Base-by-base conservation (phyloP, 768 basidiomycete genomes). In the Kwoniella dejecticola region DNA sequence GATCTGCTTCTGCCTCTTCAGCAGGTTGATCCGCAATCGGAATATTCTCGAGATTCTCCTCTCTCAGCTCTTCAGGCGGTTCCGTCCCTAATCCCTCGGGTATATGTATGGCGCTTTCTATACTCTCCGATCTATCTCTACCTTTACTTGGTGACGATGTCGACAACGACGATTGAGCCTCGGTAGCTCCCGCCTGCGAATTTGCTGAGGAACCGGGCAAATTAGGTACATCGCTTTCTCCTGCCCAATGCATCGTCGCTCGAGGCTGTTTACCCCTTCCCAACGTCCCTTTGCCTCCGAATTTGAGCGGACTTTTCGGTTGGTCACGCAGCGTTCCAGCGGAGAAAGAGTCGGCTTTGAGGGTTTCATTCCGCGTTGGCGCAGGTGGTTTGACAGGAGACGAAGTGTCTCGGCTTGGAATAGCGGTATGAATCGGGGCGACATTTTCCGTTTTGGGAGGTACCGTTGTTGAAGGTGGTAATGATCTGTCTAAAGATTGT, bases 201-300 rank as follows among this genome's bases (percentile, higher is more conserved):
- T n/a, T n/a, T n/a, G n/a, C n/a, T n/a, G n/a, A n/a, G n/a, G n/a
- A n/a, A n/a, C n/a, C 15, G 4, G 55, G 54, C 57, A 57, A 27
- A 29, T 45, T 21, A 21, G 62, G 62, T 24, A 47, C 52, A 44
- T 60, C 69, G n/a, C n/a, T 12, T 19, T n/a, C 15, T 5, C 60
- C 63, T 15, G 60, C 52, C 73, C 71, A 72, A 15, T 68, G 50
- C 67, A 75, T 67, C 12, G 70, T 69, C 4, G 70, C 68, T 24
- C 70, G 52, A 30, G 61, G 41, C 29, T 69, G 58, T 59, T 75
- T 74, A n/a, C 72, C 72, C 23, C 69, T 50, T 2, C 66, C 66
- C n/a, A 64, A 42, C 4, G 72, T 74, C 15, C 66, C 67, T 44
- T 59, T 42, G 3, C 10, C 63, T 50, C 41, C 59, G 21, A 53